These are phyloP conservation scores for Crithidia acanthocephali DNA, from an alignment of 208 protist genomes.

Conservation along the genomic window DNA sequence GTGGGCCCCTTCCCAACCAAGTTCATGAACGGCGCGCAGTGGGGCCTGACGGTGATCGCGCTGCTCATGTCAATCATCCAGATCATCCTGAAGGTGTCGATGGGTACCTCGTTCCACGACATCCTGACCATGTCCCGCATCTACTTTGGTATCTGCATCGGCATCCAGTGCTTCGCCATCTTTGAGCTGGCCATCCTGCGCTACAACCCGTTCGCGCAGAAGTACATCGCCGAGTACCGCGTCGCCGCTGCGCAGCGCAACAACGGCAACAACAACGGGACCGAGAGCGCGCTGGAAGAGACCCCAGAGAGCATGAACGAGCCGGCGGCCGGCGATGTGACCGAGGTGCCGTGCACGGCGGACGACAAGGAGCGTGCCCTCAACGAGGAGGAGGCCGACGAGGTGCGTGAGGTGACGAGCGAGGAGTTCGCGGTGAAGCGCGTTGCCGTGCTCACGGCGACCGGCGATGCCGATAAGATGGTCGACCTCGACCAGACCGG, in stretches of 20 bases:
- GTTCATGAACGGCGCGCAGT: conserved; percentile 79
- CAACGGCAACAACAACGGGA: neutral
- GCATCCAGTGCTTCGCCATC: conserved; percentile 51
- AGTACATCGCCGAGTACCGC: conserved; percentile 80
- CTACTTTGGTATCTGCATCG: conserved; percentile 78
- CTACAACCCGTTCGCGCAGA: conserved; percentile 66
- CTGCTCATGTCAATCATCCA: conserved; percentile 72
- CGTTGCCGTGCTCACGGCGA: conserved; percentile 41
- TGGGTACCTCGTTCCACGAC: conserved; percentile 54
- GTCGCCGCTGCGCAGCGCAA: too few species aligned
- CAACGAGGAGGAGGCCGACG: conserved; percentile 33
- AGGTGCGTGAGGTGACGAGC: conserved; percentile 35
- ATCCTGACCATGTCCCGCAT: conserved; percentile 66
- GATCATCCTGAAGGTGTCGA: conserved; percentile 75
- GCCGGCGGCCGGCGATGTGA: conserved; percentile 15
- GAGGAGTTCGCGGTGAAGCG: conserved; percentile 17
- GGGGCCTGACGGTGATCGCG: conserved; percentile 63
- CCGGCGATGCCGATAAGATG: conserved; percentile 64
- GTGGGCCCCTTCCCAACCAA: conserved; percentile 78
- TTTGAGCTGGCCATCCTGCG: conserved; percentile 50
- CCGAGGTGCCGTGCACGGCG: conserved; percentile 16
- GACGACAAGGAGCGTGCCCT: conserved; percentile 33
- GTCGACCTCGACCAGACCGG: conserved; percentile 51
- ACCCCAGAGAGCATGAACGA: conserved; percentile 10
- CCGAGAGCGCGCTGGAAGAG: neutral